Conservation (phyloP, 2,329 filamentous ascomycete genomes). For the Cladophialophora exuberans region DNA sequence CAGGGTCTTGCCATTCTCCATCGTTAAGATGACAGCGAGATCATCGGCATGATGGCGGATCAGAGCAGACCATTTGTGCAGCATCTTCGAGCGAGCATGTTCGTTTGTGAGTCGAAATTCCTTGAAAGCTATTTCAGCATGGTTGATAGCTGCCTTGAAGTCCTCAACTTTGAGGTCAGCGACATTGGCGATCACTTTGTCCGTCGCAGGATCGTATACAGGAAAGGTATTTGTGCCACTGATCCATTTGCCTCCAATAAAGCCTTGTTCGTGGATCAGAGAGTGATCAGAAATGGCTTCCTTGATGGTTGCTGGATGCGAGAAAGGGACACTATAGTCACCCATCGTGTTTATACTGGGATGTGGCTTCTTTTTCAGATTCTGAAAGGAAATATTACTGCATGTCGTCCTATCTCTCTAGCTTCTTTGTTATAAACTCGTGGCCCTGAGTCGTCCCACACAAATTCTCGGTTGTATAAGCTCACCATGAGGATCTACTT, state of each 20-base stretch:
- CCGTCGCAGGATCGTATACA: constrained; percentile 30
- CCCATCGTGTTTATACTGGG: background rate
- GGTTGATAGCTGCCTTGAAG: constrained; percentile 29
- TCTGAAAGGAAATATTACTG: background rate
- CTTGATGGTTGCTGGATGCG: constrained; percentile 8
- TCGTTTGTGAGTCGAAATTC: constrained; percentile 40
- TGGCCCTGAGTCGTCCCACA: no score
- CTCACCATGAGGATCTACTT: background rate
- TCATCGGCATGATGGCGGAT: constrained; percentile 60
- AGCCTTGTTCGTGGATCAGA: constrained; percentile 8
- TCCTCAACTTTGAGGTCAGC: constrained; percentile 29
- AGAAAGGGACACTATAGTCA: background rate
- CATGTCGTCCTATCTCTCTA: background rate
- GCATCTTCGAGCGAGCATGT: constrained; percentile 49
- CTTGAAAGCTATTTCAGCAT: constrained; percentile 25
- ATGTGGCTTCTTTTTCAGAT: background rate
- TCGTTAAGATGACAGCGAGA: constrained; percentile 22
- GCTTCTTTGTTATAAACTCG: background rate
- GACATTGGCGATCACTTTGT: constrained; percentile 26
- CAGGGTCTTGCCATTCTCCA: constrained; percentile 50
- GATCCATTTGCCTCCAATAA: constrained; percentile 15
- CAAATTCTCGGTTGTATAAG: background rate
- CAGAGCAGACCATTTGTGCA: constrained; percentile 60
- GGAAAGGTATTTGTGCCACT: background rate
- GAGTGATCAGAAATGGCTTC: background rate